A percentile compares a stretch with the other conserved stretches of the same genome.
These are phyloP conservation scores for Biancaea sappan DNA, from an alignment of 306 rosid genomes.

Conservation along the genomic window DNA sequence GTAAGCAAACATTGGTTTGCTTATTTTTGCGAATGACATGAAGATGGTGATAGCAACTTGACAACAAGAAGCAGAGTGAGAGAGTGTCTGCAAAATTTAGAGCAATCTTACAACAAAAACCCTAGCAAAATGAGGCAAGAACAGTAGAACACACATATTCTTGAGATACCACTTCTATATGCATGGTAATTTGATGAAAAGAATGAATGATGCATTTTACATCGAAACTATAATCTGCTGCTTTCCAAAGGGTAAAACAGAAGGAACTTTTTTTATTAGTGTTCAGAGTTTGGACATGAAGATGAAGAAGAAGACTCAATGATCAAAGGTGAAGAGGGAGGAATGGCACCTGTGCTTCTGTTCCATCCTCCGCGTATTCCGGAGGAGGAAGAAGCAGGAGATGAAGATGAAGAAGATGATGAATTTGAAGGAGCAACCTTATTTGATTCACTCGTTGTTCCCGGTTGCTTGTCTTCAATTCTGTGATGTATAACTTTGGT, in stretches of 20 bases:
- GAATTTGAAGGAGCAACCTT: constrained; percentile 48
- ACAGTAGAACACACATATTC: not conserved
- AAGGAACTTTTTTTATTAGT: not conserved
- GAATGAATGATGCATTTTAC: constrained; percentile 37
- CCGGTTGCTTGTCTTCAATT: constrained; percentile 60
- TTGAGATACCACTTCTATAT: constrained; percentile 4
- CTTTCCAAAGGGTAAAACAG: not conserved
- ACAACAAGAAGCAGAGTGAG: too few species aligned
- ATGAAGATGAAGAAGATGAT: constrained; percentile 47
- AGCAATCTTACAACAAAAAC: not conserved
- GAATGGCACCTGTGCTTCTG: constrained; percentile 67
- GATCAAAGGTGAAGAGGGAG: constrained; percentile 74
- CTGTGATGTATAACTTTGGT: constrained; percentile 78
- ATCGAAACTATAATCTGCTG: constrained; percentile 34
- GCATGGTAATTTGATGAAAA: constrained; percentile 29
- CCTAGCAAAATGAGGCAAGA: not conserved
- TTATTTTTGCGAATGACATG: too few species aligned
- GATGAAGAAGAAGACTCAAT: constrained; percentile 49
- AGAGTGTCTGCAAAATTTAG: not conserved
- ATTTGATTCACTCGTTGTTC: constrained; percentile 40
- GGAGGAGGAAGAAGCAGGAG: constrained; percentile 43
- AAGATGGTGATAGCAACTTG: too few species aligned
- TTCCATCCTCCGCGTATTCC: constrained; percentile 68
- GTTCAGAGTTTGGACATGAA: constrained; percentile 36
- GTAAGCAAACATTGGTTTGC: too few species aligned